Evolutionary conservation across 345 rosid genomes (phyloP).

Genomic region (Nasturtium officinale): DNA sequence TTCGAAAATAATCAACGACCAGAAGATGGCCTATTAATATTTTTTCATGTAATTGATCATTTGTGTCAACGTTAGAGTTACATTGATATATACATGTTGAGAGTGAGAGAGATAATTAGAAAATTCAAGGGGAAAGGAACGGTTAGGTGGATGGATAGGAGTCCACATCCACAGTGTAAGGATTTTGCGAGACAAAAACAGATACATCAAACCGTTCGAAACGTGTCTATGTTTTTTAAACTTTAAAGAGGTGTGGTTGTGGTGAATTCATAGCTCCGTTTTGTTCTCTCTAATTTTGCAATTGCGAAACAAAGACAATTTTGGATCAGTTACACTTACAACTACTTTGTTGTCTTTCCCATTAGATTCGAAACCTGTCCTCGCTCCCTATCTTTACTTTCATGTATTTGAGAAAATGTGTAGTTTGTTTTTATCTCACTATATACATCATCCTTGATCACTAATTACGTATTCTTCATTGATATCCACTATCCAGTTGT

Average conservation of each 20-base stretch:
- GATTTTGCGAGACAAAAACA: slow-evolving; percentile 25
- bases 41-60: not conserved
- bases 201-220: slow-evolving; percentile 20
- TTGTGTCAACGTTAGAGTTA: slow-evolving; percentile 10
- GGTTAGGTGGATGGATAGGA: slow-evolving; percentile 5
- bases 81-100: not conserved
- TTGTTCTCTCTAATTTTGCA: not conserved
- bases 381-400: too few relatives aligned
- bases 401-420: not conserved
- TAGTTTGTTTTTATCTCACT: not conserved
- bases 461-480: not conserved
- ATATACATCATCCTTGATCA: not conserved
- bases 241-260: slow-evolving; percentile 11
- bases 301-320: not conserved
- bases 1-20: not conserved
- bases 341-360: not conserved
- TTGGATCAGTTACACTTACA: not conserved
- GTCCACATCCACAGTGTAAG: slow-evolving; percentile 2
- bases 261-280: not conserved
- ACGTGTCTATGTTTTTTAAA: slow-evolving; percentile 6
- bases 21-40: not conserved
- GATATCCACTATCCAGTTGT: not conserved
- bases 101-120: slow-evolving; percentile 13
- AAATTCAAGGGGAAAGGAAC: slow-evolving; percentile 15
- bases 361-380: too few relatives aligned